Evolutionary conservation across 2,329 filamentous ascomycete genomes (phyloP), one percentile per base, ranked within the genome.

Genomic region (Cyphellophora europaea): DNA sequence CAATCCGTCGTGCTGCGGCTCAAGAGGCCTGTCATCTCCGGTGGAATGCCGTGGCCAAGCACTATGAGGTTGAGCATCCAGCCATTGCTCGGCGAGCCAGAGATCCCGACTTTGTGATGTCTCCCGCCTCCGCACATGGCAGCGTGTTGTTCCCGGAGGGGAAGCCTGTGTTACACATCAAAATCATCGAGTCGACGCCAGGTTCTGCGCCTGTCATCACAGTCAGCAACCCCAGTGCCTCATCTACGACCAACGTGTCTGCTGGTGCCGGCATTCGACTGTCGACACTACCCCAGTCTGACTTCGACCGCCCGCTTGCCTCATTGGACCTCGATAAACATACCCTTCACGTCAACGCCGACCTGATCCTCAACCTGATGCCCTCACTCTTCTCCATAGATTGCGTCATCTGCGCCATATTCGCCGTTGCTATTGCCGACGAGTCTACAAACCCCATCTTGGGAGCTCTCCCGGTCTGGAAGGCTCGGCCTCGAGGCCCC

Each of bases 341-440:
- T 38, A 59, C 54, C 0, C 37, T 51, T 12, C 42, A 43, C 25
- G 56, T 69, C 23, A 57, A 57, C 13, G 55, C 62, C 2, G 53
- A 54, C 3, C 49, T 55, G 2, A 62, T 67, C 6, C 52, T 56
- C 3, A 50, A 54, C 5, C 57, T 55, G 0, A 58, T 68, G 6
- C 62, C 62, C 1, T 66, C 62, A 5, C 46, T 67, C 18, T 68
- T 68, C 38, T 59, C 61, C 5, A 61, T 69, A 21, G 66, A 69
- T 42, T 62, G 63, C 4, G 47, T 68, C 10, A 49, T 69, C 29
- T 58, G 62, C 2, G 59, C 65, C 4, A 52, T 68, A 5, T 47
- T 69, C 12, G 56, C 61, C 2, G 58, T 67, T 11, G 62, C 62
- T 1, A 53, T 64, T 34, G 58, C 61, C 1, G 64, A 67, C 32